Percentiles rank a stretch among this genome's conserved stretches.
Evolutionary conservation across 257 asterid genomes (phyloP).

Genomic region (Mitragyna speciosa): DNA sequence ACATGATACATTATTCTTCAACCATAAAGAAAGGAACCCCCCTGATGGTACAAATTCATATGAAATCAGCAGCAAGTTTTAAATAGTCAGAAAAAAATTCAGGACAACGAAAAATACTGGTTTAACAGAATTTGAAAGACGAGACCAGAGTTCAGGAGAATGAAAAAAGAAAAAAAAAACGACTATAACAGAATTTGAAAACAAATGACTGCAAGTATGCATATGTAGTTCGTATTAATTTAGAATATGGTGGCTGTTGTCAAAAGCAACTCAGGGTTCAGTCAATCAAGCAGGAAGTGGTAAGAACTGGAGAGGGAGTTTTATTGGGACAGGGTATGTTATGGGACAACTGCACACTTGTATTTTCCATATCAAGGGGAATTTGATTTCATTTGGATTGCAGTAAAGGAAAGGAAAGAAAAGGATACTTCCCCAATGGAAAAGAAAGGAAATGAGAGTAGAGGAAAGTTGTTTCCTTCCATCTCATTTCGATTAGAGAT

Average conservation of each 20-base stretch:
- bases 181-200: no score
- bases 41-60: conserved; percentile 24
- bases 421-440: no score
- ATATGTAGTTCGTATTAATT: background rate
- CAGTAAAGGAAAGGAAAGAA: no score
- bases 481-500: no score
- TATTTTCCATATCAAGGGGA: background rate
- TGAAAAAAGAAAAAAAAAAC: no score
- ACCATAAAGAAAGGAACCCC: conserved; percentile 33
- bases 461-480: no score
- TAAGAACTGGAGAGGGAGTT: background rate
- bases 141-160: no score
- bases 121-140: no score
- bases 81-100: background rate
- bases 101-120: background rate
- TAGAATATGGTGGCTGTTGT: no score
- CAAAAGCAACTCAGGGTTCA: background rate
- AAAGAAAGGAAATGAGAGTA: no score
- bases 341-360: background rate
- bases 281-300: background rate
- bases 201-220: background rate
- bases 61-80: conserved; percentile 2
- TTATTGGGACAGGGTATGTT: no score
- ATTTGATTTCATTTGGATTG: background rate
- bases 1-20: conserved; percentile 23